Percentiles rank a stretch among this genome's conserved stretches.
Conservation (phyloP, 805 yeast species). For the Starmera amethionina region DNA sequence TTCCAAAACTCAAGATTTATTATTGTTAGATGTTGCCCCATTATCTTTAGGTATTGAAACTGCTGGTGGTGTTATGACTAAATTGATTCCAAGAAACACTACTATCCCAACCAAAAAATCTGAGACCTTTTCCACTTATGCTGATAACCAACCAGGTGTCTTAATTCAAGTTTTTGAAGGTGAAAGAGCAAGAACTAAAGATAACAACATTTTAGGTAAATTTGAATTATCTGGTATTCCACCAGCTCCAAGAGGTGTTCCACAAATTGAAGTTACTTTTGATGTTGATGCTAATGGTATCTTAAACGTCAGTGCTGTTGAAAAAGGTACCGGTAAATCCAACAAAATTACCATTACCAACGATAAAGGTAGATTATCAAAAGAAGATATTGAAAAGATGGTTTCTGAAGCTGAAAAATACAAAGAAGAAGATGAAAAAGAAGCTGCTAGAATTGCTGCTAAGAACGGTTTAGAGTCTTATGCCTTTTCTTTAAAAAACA, state of each 20-base stretch:
- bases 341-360: slow-evolving; percentile 96
- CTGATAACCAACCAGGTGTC: slow-evolving; percentile 98
- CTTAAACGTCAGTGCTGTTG: slow-evolving; percentile 90
- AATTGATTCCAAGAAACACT: slow-evolving; percentile 93
- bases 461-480: slow-evolving; percentile 95
- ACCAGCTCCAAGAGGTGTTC: slow-evolving; percentile 98
- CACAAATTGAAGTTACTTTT: slow-evolving; percentile 95
- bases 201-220: slow-evolving; percentile 94
- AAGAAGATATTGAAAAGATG: slow-evolving; percentile 97
- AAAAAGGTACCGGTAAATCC: slow-evolving; percentile 97
- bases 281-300: slow-evolving; percentile 97
- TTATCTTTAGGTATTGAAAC: slow-evolving; percentile 96
- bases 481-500: slow-evolving; percentile 85
- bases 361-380: slow-evolving; percentile 96
- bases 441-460: slow-evolving; percentile 85
- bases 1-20: slow-evolving; percentile 89
- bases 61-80: slow-evolving; percentile 99
- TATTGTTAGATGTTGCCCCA: slow-evolving; percentile 95
- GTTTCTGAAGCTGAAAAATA: slow-evolving; percentile 95
- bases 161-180: slow-evolving; percentile 96
- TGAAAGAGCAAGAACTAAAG: slow-evolving; percentile 94
- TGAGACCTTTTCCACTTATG: slow-evolving; percentile 91
- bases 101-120: slow-evolving; percentile 97
- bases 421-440: slow-evolving; percentile 94
- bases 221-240: slow-evolving; percentile 95